These are phyloP conservation scores for Omphalea diandra DNA, from an alignment of 441 rosid species.

Conservation along the genomic window DNA sequence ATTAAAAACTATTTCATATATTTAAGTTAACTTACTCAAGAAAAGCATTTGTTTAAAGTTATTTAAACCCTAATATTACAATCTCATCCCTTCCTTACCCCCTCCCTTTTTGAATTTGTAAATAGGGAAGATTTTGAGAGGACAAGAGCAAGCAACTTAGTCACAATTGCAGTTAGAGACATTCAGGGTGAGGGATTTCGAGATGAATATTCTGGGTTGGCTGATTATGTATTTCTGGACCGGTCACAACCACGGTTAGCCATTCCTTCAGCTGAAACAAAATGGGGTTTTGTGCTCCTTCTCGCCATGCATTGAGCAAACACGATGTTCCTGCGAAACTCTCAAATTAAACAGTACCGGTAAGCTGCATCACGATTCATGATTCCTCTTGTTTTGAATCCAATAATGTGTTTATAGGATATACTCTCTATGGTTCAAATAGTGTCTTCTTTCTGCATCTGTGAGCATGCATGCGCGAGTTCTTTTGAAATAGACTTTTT, in stretches of 20 bases:
- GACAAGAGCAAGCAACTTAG: slow-evolving; percentile 64
- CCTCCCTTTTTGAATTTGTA: not conserved
- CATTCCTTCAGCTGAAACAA: slow-evolving; percentile 67
- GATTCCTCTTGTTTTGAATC: not conserved
- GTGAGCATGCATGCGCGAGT: too few relatives aligned
- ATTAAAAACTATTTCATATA: too few relatives aligned
- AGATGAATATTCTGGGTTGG: slow-evolving; percentile 55
- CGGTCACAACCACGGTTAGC: slow-evolving; percentile 89
- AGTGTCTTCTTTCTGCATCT: too few relatives aligned
- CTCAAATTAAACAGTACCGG: slow-evolving; percentile 65
- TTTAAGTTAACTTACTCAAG: too few relatives aligned
- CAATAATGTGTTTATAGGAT: not conserved
- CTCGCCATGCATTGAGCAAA: slow-evolving; percentile 93
- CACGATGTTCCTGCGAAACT: slow-evolving; percentile 73
- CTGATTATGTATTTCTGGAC: slow-evolving; percentile 77
- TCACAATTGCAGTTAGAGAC: slow-evolving; percentile 86
- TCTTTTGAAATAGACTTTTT: too few relatives aligned
- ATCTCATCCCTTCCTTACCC: not conserved
- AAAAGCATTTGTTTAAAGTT: too few relatives aligned
- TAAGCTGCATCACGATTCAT: slow-evolving; percentile 15
- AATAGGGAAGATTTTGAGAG: slow-evolving; percentile 74
- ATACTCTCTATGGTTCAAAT: not conserved
- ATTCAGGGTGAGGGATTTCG: slow-evolving; percentile 89
- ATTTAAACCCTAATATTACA: too few relatives aligned
- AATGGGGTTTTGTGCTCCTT: slow-evolving; percentile 78